Evolutionary conservation across 768 basidiomycete genomes (phyloP), one percentile per base, ranked within the genome.

Genomic region (Strobilomyces dryophilus): DNA sequence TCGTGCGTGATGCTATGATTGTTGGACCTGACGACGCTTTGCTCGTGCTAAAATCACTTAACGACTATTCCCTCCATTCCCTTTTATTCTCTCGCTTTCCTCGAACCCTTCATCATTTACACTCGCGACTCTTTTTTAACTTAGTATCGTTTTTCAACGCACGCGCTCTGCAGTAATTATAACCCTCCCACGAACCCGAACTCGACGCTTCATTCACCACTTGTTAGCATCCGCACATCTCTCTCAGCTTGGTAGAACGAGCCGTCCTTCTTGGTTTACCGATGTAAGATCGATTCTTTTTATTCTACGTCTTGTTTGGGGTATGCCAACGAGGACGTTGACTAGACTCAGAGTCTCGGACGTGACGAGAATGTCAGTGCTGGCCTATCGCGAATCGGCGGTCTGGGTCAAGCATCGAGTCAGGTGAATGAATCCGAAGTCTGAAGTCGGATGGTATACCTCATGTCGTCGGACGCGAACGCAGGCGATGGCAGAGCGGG

Each of bases 21-120:
- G 52, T 47, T 57, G 52, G 55, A 63, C 29, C 47, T 34, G 42
- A 55, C 17, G 26, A 40, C 37, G 32, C 21, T 47, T 54, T 53
- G 20, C 27, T 50, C 36, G 37, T 43, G 56, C 39, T 51, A 52
- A 24, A 39, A 55, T 44, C 52, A 54, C 56, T 54, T 50, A 18
- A 63, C 46, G 47, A 47, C 44, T 21, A 46, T 47, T 14, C 20
- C 15, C 1, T 11, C 27, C 18, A 31, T 29, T 34, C n/a, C 35
- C 21, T 50, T 46, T 26, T 35, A 43, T 54, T 47, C 61, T 35
- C 47, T 57, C 53, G 39, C 36, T 63, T 46, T 35, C 12, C 29
- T 11, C 26, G 53, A 55, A 62, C 55, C 6, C 34, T 21, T 21
- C n/a, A 17, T 26, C 17, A 5, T 46, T 14, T 35, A 39, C 49